phyloP scores from a whole-genome alignment of 2,329 filamentous ascomycete genomes.

The Epichloe sibirici region DNA sequence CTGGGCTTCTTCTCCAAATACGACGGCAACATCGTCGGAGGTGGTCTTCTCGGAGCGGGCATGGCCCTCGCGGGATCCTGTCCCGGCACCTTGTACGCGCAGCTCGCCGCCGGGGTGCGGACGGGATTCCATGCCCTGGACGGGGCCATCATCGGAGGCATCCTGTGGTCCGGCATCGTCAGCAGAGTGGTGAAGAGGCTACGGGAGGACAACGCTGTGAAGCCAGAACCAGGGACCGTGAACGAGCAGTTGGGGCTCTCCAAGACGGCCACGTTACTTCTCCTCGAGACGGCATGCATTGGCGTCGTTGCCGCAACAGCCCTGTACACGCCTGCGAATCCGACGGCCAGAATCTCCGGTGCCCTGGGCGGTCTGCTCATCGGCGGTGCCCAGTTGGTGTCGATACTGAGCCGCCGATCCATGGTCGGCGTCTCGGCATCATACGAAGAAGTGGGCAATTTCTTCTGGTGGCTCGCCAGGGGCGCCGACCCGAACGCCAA shows the following conservation, averaged over 20 bases:
- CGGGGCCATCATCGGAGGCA: conserved; percentile 44
- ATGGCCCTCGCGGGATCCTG: conserved; percentile 56
- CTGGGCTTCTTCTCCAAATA: conserved; percentile 41
- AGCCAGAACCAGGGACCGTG: conserved; percentile 21
- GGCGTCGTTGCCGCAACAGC: conserved; percentile 27
- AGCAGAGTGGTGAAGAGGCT: conserved; percentile 20
- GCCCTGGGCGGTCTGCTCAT: conserved; percentile 48
- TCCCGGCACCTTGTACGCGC: conserved; percentile 51
- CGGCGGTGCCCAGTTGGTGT: conserved; percentile 44
- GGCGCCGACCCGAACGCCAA: conserved; percentile 14
- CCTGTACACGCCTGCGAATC: conserved; percentile 19
- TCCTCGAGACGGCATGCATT: conserved; percentile 30
- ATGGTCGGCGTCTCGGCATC: conserved; percentile 49
- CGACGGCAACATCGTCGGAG: conserved; percentile 55
- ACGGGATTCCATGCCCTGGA: conserved; percentile 39
- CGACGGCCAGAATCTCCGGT: conserved; percentile 23
- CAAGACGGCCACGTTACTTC: conserved; percentile 22
- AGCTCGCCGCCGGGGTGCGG: conserved; percentile 40
- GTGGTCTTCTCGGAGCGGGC: conserved; percentile 48
- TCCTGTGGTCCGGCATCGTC: conserved; percentile 36
- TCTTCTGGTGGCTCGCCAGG: conserved; percentile 33
- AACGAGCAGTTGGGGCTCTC: conserved; percentile 29
- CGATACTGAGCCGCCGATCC: conserved; percentile 37
- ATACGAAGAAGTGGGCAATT: conserved; percentile 48
- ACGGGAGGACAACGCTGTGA: conserved; percentile 13